A percentile compares a stretch with the other conserved stretches of the same genome.
These are phyloP conservation scores for Angophora floribunda DNA, from an alignment of 345 rosid species.

Conservation along the genomic window DNA sequence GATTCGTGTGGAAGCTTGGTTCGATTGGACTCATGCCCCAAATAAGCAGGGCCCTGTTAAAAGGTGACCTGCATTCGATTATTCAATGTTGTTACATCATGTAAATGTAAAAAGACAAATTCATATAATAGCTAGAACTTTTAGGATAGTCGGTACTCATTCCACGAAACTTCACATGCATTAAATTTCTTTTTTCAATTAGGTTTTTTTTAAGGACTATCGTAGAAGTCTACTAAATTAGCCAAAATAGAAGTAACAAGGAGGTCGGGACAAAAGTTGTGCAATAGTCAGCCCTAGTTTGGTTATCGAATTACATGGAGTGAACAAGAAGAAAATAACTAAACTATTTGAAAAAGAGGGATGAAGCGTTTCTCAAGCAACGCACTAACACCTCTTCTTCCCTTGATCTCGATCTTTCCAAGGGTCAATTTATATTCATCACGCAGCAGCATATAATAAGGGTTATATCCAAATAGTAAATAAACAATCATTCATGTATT, in stretches of 20 bases:
- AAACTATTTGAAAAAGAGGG: not conserved
- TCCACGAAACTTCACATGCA: not conserved
- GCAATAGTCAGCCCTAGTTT: not conserved
- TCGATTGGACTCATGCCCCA: not conserved
- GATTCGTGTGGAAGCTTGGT: not conserved
- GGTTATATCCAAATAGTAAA: not conserved
- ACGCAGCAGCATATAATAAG: not conserved
- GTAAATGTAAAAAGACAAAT: not conserved
- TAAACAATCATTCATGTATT: not conserved
- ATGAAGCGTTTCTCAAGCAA: not conserved
- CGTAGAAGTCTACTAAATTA: not conserved
- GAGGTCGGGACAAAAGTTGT: not conserved
- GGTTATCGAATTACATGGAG: not conserved
- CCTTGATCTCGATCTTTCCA: not conserved
- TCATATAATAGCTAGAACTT: not conserved
- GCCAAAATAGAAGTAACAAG: not conserved
- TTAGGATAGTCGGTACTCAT: rapidly evolving
- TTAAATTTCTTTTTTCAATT: not conserved
- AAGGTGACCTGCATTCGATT: not conserved
- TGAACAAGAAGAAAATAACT: not conserved
- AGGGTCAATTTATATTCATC: not conserved
- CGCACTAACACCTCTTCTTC: not conserved
- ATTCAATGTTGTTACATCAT: not conserved
- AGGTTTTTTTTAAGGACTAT: not conserved
- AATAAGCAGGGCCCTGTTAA: not conserved